Evolutionary conservation across 2,329 filamentous ascomycete species (phyloP).

Genomic region (Paramyrothecium sp.): DNA sequence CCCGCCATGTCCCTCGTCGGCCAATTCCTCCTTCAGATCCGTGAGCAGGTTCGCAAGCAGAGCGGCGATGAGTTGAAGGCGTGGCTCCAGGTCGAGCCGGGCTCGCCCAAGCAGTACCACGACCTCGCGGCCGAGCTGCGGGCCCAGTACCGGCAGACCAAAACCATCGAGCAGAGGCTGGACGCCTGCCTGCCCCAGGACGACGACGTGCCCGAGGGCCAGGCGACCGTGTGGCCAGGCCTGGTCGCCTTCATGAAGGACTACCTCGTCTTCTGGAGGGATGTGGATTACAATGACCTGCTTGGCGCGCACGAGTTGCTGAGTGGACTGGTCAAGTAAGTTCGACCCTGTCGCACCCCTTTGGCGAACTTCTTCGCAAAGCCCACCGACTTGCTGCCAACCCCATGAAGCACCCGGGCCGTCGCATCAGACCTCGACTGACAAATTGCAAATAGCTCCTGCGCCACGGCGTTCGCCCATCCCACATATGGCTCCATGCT

Average conservation of each 20-base stretch:
- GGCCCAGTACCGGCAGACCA: constrained; percentile 45
- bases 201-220: constrained; percentile 61
- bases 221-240: constrained; percentile 69
- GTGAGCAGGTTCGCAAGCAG: constrained; percentile 52
- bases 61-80: constrained; percentile 65
- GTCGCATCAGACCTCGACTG: neutral
- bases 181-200: constrained; percentile 63
- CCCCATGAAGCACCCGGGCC: too few species aligned
- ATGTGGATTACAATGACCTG: constrained; percentile 74
- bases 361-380: neutral
- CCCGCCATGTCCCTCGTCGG: constrained; percentile 59
- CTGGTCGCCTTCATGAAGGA: constrained; percentile 78
- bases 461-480: constrained; percentile 78
- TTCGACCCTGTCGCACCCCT: constrained; percentile 11
- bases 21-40: constrained; percentile 67
- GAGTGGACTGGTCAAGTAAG: constrained; percentile 72
- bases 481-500: constrained; percentile 78
- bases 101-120: constrained; percentile 64
- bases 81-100: constrained; percentile 74
- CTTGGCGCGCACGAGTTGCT: constrained; percentile 73
- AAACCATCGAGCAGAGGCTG: constrained; percentile 61
- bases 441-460: constrained; percentile 56
- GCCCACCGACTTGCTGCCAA: neutral
- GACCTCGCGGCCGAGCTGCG: constrained; percentile 68
- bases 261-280: constrained; percentile 78